These are phyloP conservation scores for Mollisia scopiformis DNA, from an alignment of 2,329 filamentous ascomycete species.

Conservation along the genomic window DNA sequence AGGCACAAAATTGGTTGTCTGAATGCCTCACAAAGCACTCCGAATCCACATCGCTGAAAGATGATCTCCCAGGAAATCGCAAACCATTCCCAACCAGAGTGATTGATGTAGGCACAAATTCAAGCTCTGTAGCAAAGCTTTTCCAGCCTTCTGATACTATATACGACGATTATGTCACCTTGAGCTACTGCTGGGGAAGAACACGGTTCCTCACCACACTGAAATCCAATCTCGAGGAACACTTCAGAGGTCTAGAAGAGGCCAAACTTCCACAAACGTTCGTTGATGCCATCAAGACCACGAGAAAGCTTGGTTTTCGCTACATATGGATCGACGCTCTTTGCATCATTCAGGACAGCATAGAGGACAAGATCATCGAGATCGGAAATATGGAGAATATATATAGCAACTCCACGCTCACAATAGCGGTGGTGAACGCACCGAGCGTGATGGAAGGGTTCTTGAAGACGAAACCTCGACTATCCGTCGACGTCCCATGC, in stretches of 20 bases:
- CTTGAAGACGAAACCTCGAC: slow-evolving; percentile 8
- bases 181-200: not conserved
- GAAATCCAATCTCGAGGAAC: not conserved
- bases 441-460: slow-evolving; percentile 16
- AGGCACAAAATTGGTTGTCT: not conserved
- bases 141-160: not conserved
- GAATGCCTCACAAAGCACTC: not conserved
- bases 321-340: no score
- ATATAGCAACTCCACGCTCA: slow-evolving; percentile 37
- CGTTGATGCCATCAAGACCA: no score
- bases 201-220: not conserved
- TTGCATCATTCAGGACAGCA: not conserved
- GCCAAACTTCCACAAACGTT: no score
- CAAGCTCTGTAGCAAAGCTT: not conserved
- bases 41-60: not conserved
- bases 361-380: slow-evolving; percentile 19
- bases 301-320: no score
- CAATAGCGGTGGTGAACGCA: slow-evolving; percentile 19
- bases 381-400: slow-evolving; percentile 16
- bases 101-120: not conserved
- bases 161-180: not conserved
- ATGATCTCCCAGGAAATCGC: not conserved
- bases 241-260: no score
- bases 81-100: not conserved
- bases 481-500: slow-evolving; percentile 15